A percentile compares a stretch with the other conserved stretches of the same genome.
Evolutionary conservation across 140 eudicot genomes (phyloP).

Genomic region (Ambrosia hybrid): DNA sequence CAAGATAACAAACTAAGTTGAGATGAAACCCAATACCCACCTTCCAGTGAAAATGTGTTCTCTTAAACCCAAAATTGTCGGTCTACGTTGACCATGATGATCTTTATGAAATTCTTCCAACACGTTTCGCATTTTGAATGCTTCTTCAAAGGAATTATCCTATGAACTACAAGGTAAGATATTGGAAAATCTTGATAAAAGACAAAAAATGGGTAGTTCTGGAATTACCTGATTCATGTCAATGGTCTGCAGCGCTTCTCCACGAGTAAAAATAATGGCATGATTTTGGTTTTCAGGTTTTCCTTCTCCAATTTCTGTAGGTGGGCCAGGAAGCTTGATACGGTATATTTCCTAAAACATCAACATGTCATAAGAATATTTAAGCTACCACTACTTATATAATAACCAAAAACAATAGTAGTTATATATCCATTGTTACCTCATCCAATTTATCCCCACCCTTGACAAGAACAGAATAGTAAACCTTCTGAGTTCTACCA

Average conservation of each 20-base stretch:
- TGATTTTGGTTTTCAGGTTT: conserved; percentile 99
- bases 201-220: conserved; percentile 7
- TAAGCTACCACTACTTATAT: conserved; percentile 11
- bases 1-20: conserved; percentile 18
- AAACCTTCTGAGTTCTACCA: conserved; percentile 70
- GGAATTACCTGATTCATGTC: conserved; percentile 93
- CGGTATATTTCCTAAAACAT: conserved; percentile 89
- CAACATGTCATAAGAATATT: conserved; percentile 14
- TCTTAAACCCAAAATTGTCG: conserved; percentile 93
- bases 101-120: conserved; percentile 77
- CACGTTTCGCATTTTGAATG: conserved; percentile 96
- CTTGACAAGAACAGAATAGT: conserved; percentile 95
- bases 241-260: conserved; percentile 98
- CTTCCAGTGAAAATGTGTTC: conserved; percentile 99
- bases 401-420: not conserved
- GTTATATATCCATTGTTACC: conserved; percentile 43
- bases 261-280: conserved; percentile 96
- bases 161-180: conserved; percentile 26
- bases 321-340: conserved; percentile 98
- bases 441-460: conserved; percentile 92
- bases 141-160: conserved; percentile 98
- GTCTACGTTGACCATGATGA: conserved; percentile 78
- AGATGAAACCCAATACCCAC: conserved; percentile 35
- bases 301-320: conserved; percentile 94
- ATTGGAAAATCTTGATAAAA: conserved; percentile 18